These are phyloP conservation scores for Aspergillus sojae DNA, from an alignment of 2,329 filamentous ascomycete species.

Conservation along the genomic window DNA sequence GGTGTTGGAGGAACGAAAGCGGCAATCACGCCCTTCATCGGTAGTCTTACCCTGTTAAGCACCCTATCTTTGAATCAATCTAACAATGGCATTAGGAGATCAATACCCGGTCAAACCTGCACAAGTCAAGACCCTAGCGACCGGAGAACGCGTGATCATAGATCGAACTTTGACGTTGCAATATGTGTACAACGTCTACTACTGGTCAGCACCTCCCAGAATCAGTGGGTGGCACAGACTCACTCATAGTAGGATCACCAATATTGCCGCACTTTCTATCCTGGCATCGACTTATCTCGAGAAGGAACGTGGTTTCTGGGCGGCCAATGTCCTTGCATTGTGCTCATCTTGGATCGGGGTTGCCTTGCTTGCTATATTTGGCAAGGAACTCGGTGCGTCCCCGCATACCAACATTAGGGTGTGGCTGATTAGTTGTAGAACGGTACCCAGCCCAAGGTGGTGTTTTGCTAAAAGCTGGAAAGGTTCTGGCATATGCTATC, in stretches of 20 bases:
- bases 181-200: constrained; percentile 11
- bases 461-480: constrained; percentile 5
- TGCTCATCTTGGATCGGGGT: constrained; percentile 1
- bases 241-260: constrained; percentile 2
- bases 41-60: neutral
- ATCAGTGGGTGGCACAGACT: neutral
- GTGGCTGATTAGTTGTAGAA: neutral
- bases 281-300: constrained; percentile 8
- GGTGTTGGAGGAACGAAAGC: constrained; percentile 4
- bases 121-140: neutral
- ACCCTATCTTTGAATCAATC: neutral
- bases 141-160: constrained; percentile 2
- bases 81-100: constrained; percentile 1
- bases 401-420: neutral
- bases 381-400: constrained; percentile 1
- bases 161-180: constrained; percentile 7
- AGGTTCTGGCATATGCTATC: constrained; percentile 1
- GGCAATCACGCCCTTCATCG: constrained; percentile 4
- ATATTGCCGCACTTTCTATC: constrained; percentile 1
- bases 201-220: constrained; percentile 7
- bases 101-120: neutral
- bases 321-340: constrained; percentile 5
- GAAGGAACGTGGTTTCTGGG: constrained; percentile 11
- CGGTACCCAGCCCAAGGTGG: neutral
- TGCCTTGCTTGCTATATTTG: neutral